phyloP scores from a whole-genome alignment of 2,329 filamentous ascomycete genomes.

The Arthrinium phaeospermum region DNA sequence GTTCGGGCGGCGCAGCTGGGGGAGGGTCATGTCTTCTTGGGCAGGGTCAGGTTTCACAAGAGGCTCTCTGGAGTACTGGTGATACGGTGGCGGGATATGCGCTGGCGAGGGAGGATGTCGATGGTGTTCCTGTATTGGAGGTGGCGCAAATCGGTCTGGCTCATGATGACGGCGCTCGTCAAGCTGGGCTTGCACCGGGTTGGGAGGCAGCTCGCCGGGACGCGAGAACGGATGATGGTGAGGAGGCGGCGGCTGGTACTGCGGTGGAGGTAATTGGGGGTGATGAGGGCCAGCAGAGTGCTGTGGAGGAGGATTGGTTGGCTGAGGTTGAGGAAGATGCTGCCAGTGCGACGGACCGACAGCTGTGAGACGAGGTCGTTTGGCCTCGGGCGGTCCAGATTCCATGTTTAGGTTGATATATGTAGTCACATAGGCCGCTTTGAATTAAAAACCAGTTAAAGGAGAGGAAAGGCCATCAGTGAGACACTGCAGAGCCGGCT shows the following conservation, averaged over 20 bases:
- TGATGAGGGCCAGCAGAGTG: conserved; percentile 43
- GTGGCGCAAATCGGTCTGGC: conserved; percentile 52
- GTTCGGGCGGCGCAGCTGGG: conserved; percentile 55
- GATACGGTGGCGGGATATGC: conserved; percentile 45
- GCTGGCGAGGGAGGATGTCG: conserved; percentile 52
- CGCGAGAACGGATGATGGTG: conserved; percentile 44
- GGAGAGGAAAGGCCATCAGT: conserved; percentile 20
- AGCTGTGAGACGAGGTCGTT: conserved; percentile 62
- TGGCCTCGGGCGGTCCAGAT: conserved; percentile 61
- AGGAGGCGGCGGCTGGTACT: conserved; percentile 38
- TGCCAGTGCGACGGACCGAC: conserved; percentile 51
- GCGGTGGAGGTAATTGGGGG: conserved; percentile 45
- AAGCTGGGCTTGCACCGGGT: conserved; percentile 49
- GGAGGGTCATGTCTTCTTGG: conserved; percentile 48
- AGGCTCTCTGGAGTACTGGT: conserved; percentile 55
- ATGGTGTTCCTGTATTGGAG: conserved; percentile 61
- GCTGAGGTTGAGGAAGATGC: conserved; percentile 52
- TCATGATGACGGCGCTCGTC: conserved; percentile 65
- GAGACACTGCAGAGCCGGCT: conserved; percentile 34
- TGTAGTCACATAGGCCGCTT: conserved; percentile 37
- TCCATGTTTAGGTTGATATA: conserved; percentile 62
- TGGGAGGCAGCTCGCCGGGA: conserved; percentile 44
- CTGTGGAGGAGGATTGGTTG: conserved; percentile 44
- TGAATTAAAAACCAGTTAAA: conserved; percentile 25
- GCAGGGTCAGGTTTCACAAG: conserved; percentile 62